A percentile compares a stretch with the other conserved stretches of the same genome.
Conservation (phyloP, 331 rosid species). For the Rosa hybrid region DNA sequence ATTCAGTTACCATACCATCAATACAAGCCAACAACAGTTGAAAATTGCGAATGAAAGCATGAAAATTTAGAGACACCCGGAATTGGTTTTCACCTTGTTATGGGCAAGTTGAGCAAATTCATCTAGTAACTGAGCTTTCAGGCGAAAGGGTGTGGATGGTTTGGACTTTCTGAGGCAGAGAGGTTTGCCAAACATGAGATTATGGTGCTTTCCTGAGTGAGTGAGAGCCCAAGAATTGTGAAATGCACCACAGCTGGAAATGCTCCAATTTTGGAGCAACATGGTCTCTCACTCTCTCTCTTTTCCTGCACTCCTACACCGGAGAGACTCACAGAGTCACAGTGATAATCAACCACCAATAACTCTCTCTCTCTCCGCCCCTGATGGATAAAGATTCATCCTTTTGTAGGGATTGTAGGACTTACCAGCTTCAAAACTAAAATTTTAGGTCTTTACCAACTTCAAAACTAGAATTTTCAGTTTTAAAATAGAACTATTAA, state of each 20-base stretch:
- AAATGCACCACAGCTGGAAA: slow-evolving; percentile 25
- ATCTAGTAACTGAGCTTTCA: slow-evolving; percentile 38
- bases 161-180: slow-evolving; percentile 26
- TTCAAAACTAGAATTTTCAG: too few species aligned
- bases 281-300: slow-evolving; percentile 21
- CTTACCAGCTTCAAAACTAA: too few species aligned
- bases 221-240: slow-evolving; percentile 11
- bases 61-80: slow-evolving; percentile 18
- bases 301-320: not conserved
- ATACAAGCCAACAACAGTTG: not conserved
- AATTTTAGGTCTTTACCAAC: too few species aligned
- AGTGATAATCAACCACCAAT: not conserved
- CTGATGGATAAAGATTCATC: not conserved
- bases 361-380: not conserved
- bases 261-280: slow-evolving; percentile 38
- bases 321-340: not conserved
- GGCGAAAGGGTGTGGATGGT: slow-evolving; percentile 33
- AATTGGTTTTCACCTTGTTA: slow-evolving; percentile 55
- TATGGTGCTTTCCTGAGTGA: slow-evolving; percentile 23
- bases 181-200: slow-evolving; percentile 14
- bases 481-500: too few species aligned
- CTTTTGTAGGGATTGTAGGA: too few species aligned
- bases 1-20: slow-evolving; percentile 7
- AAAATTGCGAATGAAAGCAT: not conserved
- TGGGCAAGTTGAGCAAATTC: slow-evolving; percentile 51